Evolutionary conservation across 257 asterid genomes (phyloP).

Genomic region (Solanum sejunctum): DNA sequence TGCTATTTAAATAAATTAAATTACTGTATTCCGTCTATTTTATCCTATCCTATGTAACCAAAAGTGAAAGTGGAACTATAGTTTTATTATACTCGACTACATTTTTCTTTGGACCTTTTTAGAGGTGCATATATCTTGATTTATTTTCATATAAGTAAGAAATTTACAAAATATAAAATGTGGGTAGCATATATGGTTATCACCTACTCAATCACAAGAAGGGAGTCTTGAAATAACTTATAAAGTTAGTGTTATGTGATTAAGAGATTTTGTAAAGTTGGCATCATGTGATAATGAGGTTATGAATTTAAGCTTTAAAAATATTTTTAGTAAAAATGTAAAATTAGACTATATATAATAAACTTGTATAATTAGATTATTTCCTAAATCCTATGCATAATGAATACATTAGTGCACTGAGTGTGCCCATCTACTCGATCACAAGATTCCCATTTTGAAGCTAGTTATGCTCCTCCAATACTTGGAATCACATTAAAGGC

Average conservation of each 20-base stretch:
- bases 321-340: accelerated
- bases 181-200: background rate
- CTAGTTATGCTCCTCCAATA: background rate
- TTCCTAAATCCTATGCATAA: accelerated
- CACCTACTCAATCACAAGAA: background rate
- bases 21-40: background rate
- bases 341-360: too few relatives aligned
- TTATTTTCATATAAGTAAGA: background rate
- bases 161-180: background rate
- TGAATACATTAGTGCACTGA: too few relatives aligned
- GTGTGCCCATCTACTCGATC: background rate
- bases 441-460: background rate
- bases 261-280: too few relatives aligned
- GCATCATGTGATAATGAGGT: too few relatives aligned
- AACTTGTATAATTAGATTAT: accelerated
- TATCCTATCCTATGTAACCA: background rate
- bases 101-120: background rate
- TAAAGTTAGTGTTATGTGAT: too few relatives aligned
- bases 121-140: background rate
- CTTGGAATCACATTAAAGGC: background rate
- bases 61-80: background rate
- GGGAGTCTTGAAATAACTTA: too few relatives aligned
- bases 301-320: too few relatives aligned
- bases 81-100: background rate
- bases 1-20: background rate